Percentiles rank a stretch among this genome's conserved stretches.
phyloP scores from a whole-genome alignment of 2,329 filamentous ascomycete species.

The Colletotrichum caudatum region DNA sequence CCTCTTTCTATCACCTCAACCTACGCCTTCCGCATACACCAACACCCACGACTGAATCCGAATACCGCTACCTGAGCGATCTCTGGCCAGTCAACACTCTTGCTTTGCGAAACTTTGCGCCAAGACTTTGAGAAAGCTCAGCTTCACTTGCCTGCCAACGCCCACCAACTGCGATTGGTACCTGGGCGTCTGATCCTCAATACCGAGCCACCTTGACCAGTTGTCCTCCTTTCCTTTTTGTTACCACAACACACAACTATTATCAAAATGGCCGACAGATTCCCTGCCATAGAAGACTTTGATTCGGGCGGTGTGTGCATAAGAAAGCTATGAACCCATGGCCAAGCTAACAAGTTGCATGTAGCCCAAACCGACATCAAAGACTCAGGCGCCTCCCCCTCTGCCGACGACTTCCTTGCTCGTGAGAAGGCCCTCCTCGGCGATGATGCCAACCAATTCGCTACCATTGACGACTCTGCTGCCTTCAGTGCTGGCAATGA shows the following conservation, averaged over 20 bases:
- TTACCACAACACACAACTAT: slow-evolving; percentile 30
- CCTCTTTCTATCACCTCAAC: slow-evolving; percentile 6
- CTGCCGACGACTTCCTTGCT: slow-evolving; percentile 86
- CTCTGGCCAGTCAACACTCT: background rate
- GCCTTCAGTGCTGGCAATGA: slow-evolving; percentile 75
- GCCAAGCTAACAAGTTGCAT: slow-evolving; percentile 44
- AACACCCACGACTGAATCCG: background rate
- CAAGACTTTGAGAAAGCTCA: background rate
- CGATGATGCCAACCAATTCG: slow-evolving; percentile 93
- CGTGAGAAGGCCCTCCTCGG: slow-evolving; percentile 92
- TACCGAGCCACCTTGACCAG: slow-evolving; percentile 81
- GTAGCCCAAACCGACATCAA: slow-evolving; percentile 76
- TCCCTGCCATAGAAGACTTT: slow-evolving; percentile 84
- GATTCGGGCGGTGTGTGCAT: slow-evolving; percentile 67
- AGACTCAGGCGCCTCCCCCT: slow-evolving; percentile 68
- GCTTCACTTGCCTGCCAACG: background rate
- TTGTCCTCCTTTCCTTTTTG: slow-evolving; percentile 51
- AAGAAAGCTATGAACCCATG: background rate
- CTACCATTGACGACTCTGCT: slow-evolving; percentile 77
- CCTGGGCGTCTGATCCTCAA: slow-evolving; percentile 48
- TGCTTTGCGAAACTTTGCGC: background rate
- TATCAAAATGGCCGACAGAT: slow-evolving; percentile 77
- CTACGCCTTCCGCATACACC: background rate
- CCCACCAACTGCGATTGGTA: background rate
- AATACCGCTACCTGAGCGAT: background rate